These are phyloP conservation scores for Colletotrichum cordylinicola DNA, from an alignment of 2,329 filamentous ascomycete species.

Conservation along the genomic window DNA sequence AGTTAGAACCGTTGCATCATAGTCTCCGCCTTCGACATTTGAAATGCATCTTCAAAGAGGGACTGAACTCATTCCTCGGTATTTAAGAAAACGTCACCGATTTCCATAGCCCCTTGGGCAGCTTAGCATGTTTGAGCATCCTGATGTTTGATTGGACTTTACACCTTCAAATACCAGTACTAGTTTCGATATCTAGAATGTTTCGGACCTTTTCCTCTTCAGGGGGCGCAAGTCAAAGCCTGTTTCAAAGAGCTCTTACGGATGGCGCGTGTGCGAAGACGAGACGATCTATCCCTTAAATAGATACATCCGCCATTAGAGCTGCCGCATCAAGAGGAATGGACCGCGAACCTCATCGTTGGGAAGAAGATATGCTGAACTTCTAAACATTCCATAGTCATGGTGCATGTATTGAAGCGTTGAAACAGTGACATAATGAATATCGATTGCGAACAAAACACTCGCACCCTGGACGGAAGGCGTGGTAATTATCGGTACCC, in stretches of 20 bases:
- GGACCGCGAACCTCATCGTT: slow-evolving; percentile 45
- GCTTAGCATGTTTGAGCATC: neutral
- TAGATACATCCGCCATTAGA: no score
- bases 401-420: no score
- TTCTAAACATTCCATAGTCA: no score
- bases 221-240: neutral
- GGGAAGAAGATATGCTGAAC: slow-evolving; percentile 21
- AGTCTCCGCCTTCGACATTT: no score
- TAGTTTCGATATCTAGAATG: slow-evolving; percentile 65
- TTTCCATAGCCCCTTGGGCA: slow-evolving; percentile 45
- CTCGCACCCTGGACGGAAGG: slow-evolving; percentile 4
- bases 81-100: slow-evolving; percentile 10
- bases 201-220: slow-evolving; percentile 24
- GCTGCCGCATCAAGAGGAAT: no score
- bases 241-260: neutral
- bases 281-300: neutral
- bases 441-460: no score
- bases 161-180: slow-evolving; percentile 45
- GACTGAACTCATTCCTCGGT: neutral
- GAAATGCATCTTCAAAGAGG: no score
- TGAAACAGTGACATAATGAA: no score
- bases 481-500: slow-evolving; percentile 10
- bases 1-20: slow-evolving; percentile 40
- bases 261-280: neutral
- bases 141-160: neutral